These are phyloP conservation scores for Didymella sp. DNA, from an alignment of 2,329 filamentous ascomycete genomes.

Conservation along the genomic window DNA sequence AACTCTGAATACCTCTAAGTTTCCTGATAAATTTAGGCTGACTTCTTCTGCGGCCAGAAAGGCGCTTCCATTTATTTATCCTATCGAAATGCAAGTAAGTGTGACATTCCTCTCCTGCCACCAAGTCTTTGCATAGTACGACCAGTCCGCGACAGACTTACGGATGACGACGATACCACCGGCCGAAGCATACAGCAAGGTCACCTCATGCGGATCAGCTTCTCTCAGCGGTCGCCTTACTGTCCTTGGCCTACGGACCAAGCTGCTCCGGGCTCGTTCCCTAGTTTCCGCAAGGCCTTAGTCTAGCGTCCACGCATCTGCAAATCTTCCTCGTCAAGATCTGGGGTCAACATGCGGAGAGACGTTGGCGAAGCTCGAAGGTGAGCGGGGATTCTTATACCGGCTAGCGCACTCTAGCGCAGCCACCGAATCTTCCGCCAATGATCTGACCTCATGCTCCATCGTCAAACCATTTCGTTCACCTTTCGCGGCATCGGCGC, in stretches of 20 bases:
- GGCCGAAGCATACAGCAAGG: neutral
- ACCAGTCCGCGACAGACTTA: neutral
- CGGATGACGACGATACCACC: neutral
- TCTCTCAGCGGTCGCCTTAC: slow-evolving; percentile 10
- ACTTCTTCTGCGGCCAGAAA: too few species aligned
- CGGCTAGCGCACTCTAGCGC: slow-evolving; percentile 21
- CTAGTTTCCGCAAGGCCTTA: slow-evolving; percentile 12
- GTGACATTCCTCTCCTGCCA: too few species aligned
- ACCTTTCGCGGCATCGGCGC: neutral
- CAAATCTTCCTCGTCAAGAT: slow-evolving; percentile 20
- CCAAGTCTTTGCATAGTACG: too few species aligned
- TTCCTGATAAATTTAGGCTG: too few species aligned
- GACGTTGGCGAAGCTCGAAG: slow-evolving; percentile 8
- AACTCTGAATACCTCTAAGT: too few species aligned
- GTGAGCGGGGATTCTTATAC: slow-evolving; percentile 14
- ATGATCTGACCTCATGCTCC: slow-evolving; percentile 21
- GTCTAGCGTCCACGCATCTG: slow-evolving; percentile 6
- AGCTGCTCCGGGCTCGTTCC: slow-evolving; percentile 15
- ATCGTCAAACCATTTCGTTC: neutral
- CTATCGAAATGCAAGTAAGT: too few species aligned
- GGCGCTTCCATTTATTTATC: too few species aligned
- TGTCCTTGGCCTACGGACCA: slow-evolving; percentile 5
- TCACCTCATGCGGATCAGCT: neutral
- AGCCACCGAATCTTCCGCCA: slow-evolving; percentile 39
- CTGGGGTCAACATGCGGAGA: slow-evolving; percentile 28